These are phyloP conservation scores for Colletotrichum sp. DNA, from an alignment of 2,329 filamentous ascomycete genomes.

Conservation along the genomic window DNA sequence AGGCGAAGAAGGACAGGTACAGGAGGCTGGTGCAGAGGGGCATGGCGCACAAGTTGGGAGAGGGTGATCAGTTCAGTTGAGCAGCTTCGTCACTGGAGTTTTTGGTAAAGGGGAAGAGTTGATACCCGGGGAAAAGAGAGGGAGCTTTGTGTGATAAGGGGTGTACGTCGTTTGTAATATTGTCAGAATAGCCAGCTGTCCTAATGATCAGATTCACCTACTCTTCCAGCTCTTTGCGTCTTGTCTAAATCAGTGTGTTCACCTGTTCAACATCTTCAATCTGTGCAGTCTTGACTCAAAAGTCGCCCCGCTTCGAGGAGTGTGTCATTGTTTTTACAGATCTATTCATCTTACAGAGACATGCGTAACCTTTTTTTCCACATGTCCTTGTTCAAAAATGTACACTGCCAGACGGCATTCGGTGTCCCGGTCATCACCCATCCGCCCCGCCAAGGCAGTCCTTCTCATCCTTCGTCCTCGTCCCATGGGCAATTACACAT, in stretches of 20 bases:
- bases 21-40: constrained; percentile 55
- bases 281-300: not conserved
- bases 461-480: not conserved
- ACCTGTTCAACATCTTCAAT: not conserved
- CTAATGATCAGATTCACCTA: not conserved
- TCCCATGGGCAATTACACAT: constrained; percentile 2
- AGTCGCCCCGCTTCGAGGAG: constrained; percentile 9
- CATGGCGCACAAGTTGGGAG: constrained; percentile 59
- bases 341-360: constrained; percentile 41
- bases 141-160: not conserved
- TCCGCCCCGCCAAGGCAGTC: not conserved
- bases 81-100: constrained; percentile 23
- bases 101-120: constrained; percentile 14
- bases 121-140: constrained; percentile 15
- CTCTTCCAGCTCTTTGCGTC: not conserved
- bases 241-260: not conserved
- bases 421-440: not conserved
- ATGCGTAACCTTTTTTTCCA: constrained; percentile 6
- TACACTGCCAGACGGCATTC: constrained; percentile 20
- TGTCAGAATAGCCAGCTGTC: not conserved
- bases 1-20: constrained; percentile 41
- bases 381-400: constrained; percentile 19
- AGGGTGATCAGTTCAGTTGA: constrained; percentile 70
- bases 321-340: constrained; percentile 39
- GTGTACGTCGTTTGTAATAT: not conserved